Conservation (phyloP, 345 rosid genomes). For the Eucalyptus cloeziana region DNA sequence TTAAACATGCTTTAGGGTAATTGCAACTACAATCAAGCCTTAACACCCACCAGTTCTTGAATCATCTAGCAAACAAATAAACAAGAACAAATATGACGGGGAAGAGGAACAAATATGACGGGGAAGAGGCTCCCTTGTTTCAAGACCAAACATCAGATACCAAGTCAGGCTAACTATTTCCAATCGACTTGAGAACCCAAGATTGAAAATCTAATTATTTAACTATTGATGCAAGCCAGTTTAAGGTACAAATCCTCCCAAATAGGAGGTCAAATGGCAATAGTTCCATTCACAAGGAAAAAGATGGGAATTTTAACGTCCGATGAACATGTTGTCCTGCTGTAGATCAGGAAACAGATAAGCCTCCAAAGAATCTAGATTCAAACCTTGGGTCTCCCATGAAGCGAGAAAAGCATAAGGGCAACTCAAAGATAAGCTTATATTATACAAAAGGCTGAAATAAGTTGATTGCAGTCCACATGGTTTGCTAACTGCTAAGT, state of each 20-base stretch:
- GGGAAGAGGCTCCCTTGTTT: not conserved
- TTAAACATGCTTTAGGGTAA: not conserved
- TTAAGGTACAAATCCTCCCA: not conserved
- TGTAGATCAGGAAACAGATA: not conserved
- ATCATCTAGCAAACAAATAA: not conserved
- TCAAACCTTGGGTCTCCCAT: not conserved
- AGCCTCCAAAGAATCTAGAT: not conserved
- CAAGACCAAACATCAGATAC: not conserved
- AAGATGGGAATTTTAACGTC: not conserved
- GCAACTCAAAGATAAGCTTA: not conserved
- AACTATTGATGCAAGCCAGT: not conserved
- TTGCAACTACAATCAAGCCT: not conserved
- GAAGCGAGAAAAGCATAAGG: not conserved
- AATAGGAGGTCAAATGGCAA: not conserved
- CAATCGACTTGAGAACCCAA: not conserved
- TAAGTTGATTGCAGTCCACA: not conserved
- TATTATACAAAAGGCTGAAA: not conserved
- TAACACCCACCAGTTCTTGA: not conserved
- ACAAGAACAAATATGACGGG: not conserved
- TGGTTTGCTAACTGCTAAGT: not conserved
- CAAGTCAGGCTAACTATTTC: not conserved
- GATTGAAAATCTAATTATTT: not conserved
- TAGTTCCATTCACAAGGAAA: not conserved
- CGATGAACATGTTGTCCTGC: not conserved
- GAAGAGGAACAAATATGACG: not conserved